Conservation (phyloP, 2,329 filamentous ascomycete genomes). For the Neonectria coccinea region DNA sequence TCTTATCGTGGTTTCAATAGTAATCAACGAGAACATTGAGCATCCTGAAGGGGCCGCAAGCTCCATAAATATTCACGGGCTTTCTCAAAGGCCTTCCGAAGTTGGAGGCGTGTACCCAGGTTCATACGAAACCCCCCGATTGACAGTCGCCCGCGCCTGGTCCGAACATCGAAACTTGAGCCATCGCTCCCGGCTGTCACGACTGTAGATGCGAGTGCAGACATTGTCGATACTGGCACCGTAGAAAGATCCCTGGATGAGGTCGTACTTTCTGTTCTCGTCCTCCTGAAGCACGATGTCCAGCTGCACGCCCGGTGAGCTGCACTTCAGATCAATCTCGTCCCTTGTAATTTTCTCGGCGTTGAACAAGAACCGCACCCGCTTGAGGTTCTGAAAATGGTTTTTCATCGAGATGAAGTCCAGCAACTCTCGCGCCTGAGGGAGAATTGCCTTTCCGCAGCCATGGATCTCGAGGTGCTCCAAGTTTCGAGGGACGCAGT, state of each 20-base stretch:
- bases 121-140: background rate
- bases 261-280: constrained; percentile 7
- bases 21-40: background rate
- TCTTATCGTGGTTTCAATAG: background rate
- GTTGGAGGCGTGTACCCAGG: background rate
- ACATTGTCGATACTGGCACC: background rate
- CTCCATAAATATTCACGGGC: background rate
- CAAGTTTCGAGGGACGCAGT: constrained; percentile 23
- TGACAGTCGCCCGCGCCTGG: background rate
- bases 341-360: background rate
- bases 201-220: constrained; percentile 8
- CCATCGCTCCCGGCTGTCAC: constrained; percentile 1
- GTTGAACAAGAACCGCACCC: constrained; percentile 19
- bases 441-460: constrained; percentile 18
- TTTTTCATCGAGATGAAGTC: background rate
- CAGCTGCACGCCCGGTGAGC: background rate
- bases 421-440: constrained; percentile 24
- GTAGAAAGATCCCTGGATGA: background rate
- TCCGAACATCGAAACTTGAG: constrained; percentile 8
- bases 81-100: background rate
- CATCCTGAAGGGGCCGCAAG: background rate
- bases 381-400: background rate
- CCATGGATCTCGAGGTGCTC: constrained; percentile 26
- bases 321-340: constrained; percentile 1
- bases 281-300: constrained; percentile 18